Percentiles rank a stretch among this genome's conserved stretches.
Evolutionary conservation across 352 stramenopile species (phyloP).

Genomic region (Pythium rishiriense): DNA sequence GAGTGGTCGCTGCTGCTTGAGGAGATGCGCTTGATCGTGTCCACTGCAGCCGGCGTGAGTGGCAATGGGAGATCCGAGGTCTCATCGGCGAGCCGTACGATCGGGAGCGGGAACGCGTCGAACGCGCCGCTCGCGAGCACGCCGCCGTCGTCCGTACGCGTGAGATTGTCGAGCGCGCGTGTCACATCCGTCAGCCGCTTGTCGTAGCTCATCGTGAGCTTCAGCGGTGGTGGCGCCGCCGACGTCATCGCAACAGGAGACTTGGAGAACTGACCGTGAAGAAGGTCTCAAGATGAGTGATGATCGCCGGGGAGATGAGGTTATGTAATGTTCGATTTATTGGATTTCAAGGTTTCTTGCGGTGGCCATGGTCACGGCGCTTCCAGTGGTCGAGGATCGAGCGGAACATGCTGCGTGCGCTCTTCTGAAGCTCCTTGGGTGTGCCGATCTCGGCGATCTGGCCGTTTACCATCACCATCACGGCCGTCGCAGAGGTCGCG

Average conservation of each 20-base stretch:
- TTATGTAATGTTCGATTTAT: not conserved
- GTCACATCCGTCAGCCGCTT: not conserved
- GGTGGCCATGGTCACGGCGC: conserved; percentile 10
- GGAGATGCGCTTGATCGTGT: not conserved
- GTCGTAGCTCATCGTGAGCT: not conserved
- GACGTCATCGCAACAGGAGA: not conserved
- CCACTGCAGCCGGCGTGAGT: not conserved
- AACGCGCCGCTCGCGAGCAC: not conserved
- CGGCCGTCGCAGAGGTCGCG: conserved; percentile 94
- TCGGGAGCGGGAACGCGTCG: not conserved
- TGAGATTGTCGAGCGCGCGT: not conserved
- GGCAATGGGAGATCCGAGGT: not conserved
- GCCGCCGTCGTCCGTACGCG: not conserved
- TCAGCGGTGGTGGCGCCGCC: not conserved
- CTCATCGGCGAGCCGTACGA: not conserved
- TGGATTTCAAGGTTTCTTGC: conserved; percentile 18
- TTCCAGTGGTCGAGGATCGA: conserved; percentile 63
- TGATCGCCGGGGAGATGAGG: too few relatives aligned
- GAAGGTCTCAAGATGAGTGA: not conserved
- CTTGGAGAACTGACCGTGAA: conserved; percentile 3
- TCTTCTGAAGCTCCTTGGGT: conserved; percentile 81
- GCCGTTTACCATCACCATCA: conserved; percentile 96
- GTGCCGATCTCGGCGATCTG: conserved; percentile 86
- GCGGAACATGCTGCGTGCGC: conserved; percentile 49
- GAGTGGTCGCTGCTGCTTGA: not conserved